Evolutionary conservation across 1,139 yeast species (phyloP).

Genomic region (Suhomyces chickasaworum): DNA sequence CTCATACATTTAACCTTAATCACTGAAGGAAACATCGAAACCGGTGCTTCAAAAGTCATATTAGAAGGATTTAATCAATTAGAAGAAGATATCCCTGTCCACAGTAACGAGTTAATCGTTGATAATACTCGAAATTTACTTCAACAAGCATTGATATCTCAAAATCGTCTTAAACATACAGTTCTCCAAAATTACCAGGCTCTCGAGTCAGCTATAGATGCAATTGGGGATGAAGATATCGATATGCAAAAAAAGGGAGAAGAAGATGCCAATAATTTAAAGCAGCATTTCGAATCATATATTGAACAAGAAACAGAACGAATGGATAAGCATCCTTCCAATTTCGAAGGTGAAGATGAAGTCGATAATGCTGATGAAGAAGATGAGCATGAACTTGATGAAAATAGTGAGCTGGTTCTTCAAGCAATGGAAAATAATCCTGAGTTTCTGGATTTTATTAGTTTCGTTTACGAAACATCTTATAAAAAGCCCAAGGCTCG

Average conservation of each 20-base stretch:
- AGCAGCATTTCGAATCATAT: conserved; percentile 10
- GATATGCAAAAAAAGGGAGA: conserved; percentile 4
- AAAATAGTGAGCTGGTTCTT: not conserved
- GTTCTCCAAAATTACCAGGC: conserved; percentile 5
- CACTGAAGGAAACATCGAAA: conserved; percentile 1
- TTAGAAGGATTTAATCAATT: conserved; percentile 4
- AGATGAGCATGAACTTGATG: conserved; percentile 1
- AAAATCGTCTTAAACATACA: conserved; percentile 1
- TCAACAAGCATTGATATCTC: conserved; percentile 9
- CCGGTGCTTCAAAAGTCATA: not conserved
- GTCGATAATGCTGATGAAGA: conserved; percentile 8
- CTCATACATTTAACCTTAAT: conserved; percentile 3
- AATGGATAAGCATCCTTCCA: not conserved
- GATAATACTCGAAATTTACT: conserved; percentile 11
- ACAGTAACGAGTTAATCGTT: not conserved
- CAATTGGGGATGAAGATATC: conserved; percentile 2
- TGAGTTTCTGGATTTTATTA: conserved; percentile 17
- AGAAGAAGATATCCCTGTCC: not conserved
- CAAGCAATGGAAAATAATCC: conserved; percentile 7
- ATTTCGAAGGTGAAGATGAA: not conserved
- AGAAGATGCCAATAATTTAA: conserved; percentile 6
- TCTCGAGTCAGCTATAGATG: not conserved
- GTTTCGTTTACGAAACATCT: conserved; percentile 13
- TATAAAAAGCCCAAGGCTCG: not conserved
- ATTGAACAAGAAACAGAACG: conserved; percentile 7